Base-by-base conservation (phyloP, 768 basidiomycete species). In the Rubroboletus satanas region DNA sequence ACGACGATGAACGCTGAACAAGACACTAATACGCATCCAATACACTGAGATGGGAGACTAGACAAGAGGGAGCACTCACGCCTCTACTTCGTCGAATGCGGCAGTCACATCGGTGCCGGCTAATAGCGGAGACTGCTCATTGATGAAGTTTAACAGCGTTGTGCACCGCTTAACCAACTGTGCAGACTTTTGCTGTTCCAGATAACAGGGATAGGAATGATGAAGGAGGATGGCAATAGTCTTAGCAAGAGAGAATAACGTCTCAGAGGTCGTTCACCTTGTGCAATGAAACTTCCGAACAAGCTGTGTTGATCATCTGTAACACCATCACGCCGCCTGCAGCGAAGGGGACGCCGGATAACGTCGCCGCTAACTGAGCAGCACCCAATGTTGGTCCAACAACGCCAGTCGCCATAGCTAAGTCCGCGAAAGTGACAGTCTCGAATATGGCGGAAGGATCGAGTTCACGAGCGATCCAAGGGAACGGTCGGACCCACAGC, bases 291-390 rank as follows among this genome's bases (percentile, higher is more conserved):
- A 83, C 73, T 52, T 81, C 70, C 7, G 77, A 71, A 58, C 82
- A 84, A 18, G 73, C 56, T 7, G 66, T 53, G n/a, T 70, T 66
- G 55, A 83, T 81, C 51, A 77, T 73, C 56, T 77, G 71, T 9
- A 82, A 58, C 0, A 75, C 56, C 51, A 74, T 65, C 7, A 76
- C 77, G 17, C 74, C 77, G 4, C 77, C 72, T 0, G 77, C 72
- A 28, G 75, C 74, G 42, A 75, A 77, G 6, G 81, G 81, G 4
- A 79, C 69, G 45, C 79, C 79, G 3, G 69, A 73, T 0, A 77
- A 47, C 14, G 76, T 68, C 12, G 75, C 77, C n/a, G 74, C 77
- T 33, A 81, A 56, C 50, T 79, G 75, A 7, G 79, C 67, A 14
- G 60, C 71, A 15, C 67, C 65, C 15, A 73, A 18, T 2, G 62